A percentile compares a stretch with the other conserved stretches of the same genome.
Evolutionary conservation across 106 monocot genomes (phyloP).

Genomic region (Iris macrosiphon): DNA sequence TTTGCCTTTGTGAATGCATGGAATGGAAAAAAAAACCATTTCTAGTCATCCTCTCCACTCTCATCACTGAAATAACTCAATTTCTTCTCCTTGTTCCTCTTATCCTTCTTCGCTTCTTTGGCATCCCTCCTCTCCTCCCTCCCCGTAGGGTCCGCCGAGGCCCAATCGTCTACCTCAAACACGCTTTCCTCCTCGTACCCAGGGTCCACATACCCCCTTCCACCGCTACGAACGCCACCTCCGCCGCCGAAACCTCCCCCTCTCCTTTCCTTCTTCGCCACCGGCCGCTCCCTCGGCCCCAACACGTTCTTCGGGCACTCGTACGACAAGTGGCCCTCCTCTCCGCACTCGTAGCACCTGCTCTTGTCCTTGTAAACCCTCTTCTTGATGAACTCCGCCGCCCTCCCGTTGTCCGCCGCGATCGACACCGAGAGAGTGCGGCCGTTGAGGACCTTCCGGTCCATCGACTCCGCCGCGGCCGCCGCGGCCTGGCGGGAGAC

Average conservation of each 20-base stretch:
- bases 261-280: conserved; percentile 32
- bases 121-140: conserved; percentile 53
- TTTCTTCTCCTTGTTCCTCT: conserved; percentile 60
- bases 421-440: conserved; percentile 71
- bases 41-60: conserved; percentile 83
- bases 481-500: conserved; percentile 77
- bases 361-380: conserved; percentile 89
- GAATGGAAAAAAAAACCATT: too few relatives aligned
- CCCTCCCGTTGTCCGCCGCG: conserved; percentile 86
- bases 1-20: too few relatives aligned
- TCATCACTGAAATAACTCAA: conserved; percentile 94
- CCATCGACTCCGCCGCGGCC: conserved; percentile 43
- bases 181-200: conserved; percentile 15
- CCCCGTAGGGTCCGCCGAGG: conserved; percentile 81
- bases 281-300: conserved; percentile 72
- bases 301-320: conserved; percentile 85
- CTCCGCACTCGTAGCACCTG: conserved; percentile 94
- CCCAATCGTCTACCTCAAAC: conserved; percentile 82
- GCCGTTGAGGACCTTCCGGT: conserved; percentile 82
- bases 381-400: conserved; percentile 78
- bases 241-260: neutral
- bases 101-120: conserved; percentile 18
- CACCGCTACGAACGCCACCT: conserved; percentile 8
- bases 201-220: conserved; percentile 8
- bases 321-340: conserved; percentile 85